Base-by-base conservation (phyloP, 352 stramenopile genomes). In the Globisporangium splendens region DNA sequence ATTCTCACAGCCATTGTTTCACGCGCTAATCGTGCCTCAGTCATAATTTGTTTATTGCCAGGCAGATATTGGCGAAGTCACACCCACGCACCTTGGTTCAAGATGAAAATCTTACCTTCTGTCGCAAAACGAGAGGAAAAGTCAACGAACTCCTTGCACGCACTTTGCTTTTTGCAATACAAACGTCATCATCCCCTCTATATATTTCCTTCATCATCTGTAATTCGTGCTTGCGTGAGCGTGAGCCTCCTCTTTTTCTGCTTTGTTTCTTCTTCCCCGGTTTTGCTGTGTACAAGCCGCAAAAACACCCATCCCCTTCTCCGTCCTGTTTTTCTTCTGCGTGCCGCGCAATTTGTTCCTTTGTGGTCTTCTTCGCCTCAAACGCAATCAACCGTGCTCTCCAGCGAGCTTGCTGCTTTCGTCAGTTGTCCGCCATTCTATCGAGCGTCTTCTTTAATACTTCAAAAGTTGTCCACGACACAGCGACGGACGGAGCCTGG, bases 391-490 rank as follows among this genome's bases (percentile, higher is more conserved):
- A 35, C 28, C 28, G 28, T 10, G 1, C 28, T 35, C 28, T 6
- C 28, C 28, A 35, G 5, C 28, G 5, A 35, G 10, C 17, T 31
- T 53, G 39, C 13, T 48, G 21, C 10, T 54, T 31, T 61, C n/a
- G 39, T 42, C 15, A 58, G 20, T 69, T 56, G 35, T 56, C 56
- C 17, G 69, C 56, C 70, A 82, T 75, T 43, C 68, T 60, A 51
- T 89, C 80, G 33, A 94, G 68, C 22, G 79, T 88, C 70, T 94
- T 94, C 72, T 94, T 94, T 73, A 94, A 86, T 76, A 94, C 84
- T 91, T 99, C 97, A 81, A 99, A 99, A 35, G 96, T 98, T 49
- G 97, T 99, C 97, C 98, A 99, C 42, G 91, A 98, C 59, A 99
- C 98, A 8, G 97, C 98, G 43, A 99, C 97, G 33, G 93, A 97